These are phyloP conservation scores for Fusarium heterosporum DNA, from an alignment of 2,329 filamentous ascomycete species.

Conservation along the genomic window DNA sequence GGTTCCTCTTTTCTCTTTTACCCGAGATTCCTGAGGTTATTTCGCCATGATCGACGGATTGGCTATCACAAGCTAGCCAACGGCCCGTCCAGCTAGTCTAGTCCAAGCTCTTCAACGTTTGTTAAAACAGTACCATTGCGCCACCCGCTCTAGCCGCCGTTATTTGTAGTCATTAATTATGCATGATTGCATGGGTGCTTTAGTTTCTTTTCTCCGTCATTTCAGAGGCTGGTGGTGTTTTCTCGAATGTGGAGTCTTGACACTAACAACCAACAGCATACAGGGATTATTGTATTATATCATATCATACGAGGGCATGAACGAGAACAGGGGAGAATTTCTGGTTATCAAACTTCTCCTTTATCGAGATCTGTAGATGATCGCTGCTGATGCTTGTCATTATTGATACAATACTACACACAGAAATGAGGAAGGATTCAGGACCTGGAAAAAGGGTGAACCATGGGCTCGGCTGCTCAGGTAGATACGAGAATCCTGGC, in stretches of 20 bases:
- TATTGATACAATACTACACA: too few relatives aligned
- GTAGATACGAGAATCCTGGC: neutral
- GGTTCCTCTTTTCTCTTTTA: neutral
- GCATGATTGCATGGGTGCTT: neutral
- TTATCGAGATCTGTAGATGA: neutral
- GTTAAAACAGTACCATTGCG: neutral
- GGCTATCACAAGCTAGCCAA: neutral
- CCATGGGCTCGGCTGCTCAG: neutral
- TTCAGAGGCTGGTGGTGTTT: neutral
- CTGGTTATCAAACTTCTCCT: neutral
- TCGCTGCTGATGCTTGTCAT: neutral
- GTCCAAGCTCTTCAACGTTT: too few relatives aligned
- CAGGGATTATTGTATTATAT: neutral
- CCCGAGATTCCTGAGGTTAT: too few relatives aligned
- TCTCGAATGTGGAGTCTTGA: neutral
- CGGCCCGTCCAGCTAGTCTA: neutral
- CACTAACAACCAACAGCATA: neutral
- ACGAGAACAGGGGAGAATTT: neutral
- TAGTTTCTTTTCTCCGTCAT: neutral
- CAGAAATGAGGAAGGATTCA: neutral
- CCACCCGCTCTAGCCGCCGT: neutral
- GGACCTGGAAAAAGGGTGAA: neutral
- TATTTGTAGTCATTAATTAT: neutral
- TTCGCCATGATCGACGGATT: neutral
- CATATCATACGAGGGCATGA: neutral